These are phyloP conservation scores for Vaccinium myrtillus DNA, from an alignment of 148 eudicot genomes.

Conservation along the genomic window DNA sequence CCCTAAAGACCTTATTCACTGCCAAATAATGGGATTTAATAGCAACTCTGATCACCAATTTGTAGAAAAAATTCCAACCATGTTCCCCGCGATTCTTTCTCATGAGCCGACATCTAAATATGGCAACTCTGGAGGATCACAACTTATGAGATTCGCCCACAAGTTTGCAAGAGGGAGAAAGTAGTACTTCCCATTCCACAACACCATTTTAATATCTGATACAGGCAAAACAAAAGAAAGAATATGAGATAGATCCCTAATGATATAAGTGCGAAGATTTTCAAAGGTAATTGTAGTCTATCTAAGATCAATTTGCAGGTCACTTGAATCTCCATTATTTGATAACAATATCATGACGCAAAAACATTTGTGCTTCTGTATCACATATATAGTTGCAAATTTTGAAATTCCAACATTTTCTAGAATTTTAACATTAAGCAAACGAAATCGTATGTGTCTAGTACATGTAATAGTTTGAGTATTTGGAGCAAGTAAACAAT, in stretches of 20 bases:
- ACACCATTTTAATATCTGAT: constrained; percentile 52
- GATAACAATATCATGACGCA: background rate
- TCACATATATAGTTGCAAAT: constrained; percentile 10
- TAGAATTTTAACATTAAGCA: background rate
- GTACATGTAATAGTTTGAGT: background rate
- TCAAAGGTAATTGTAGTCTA: background rate
- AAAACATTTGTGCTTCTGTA: background rate
- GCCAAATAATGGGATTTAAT: background rate
- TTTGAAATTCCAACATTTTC: background rate
- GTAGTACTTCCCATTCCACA: constrained; percentile 55
- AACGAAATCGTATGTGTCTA: background rate
- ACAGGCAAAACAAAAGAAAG: background rate
- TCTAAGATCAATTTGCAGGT: background rate
- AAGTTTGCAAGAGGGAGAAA: constrained; percentile 67
- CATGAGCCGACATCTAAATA: constrained; percentile 37
- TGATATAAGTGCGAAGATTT: background rate
- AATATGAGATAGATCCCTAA: background rate
- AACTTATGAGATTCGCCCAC: constrained; percentile 72
- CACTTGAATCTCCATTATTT: background rate
- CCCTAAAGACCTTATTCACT: background rate
- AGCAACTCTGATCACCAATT: background rate
- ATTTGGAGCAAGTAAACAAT: background rate
- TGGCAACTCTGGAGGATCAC: constrained; percentile 62
- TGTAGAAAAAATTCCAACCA: background rate
- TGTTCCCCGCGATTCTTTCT: background rate